phyloP scores from a whole-genome alignment of 768 basidiomycete genomes.

The Leccinum subtestaceum region DNA sequence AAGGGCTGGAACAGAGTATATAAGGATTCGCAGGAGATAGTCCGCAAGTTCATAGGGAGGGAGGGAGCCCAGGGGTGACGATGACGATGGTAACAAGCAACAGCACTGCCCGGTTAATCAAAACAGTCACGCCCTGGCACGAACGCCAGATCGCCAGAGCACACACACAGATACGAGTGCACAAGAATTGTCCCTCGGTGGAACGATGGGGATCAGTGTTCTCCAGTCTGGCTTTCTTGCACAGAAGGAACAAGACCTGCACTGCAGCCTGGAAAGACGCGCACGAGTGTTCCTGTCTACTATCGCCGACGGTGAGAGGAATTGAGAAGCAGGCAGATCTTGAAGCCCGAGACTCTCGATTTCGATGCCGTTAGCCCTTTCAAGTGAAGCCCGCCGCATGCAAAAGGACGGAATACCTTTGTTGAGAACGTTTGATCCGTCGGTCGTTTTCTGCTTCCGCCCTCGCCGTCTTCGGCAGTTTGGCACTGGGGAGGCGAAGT shows the following conservation, averaged over 20 bases:
- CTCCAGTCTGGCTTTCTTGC: conserved; percentile 15
- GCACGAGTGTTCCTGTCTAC: conserved; percentile 18
- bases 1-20: conserved; percentile 18
- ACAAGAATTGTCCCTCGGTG: conserved; percentile 22
- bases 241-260: conserved; percentile 13
- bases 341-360: conserved; percentile 17
- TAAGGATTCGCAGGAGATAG: conserved; percentile 28
- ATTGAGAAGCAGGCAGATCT: conserved; percentile 18
- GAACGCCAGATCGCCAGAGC: conserved; percentile 18
- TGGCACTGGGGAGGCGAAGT: conserved; percentile 19
- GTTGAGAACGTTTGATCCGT: not conserved
- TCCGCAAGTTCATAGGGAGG: conserved; percentile 21
- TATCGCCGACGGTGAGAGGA: conserved; percentile 13
- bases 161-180: conserved; percentile 20
- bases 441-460: conserved; percentile 26
- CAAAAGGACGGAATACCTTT: conserved; percentile 11
- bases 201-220: conserved; percentile 18
- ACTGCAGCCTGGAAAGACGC: conserved; percentile 8
- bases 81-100: conserved; percentile 15
- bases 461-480: conserved; percentile 35
- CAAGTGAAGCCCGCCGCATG: not conserved
- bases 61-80: not conserved
- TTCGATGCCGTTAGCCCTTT: conserved; percentile 6
- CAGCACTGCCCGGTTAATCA: conserved; percentile 16
- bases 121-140: conserved; percentile 19